These are phyloP conservation scores for Daedaleopsis nitida DNA, from an alignment of 768 basidiomycete genomes.

Conservation along the genomic window DNA sequence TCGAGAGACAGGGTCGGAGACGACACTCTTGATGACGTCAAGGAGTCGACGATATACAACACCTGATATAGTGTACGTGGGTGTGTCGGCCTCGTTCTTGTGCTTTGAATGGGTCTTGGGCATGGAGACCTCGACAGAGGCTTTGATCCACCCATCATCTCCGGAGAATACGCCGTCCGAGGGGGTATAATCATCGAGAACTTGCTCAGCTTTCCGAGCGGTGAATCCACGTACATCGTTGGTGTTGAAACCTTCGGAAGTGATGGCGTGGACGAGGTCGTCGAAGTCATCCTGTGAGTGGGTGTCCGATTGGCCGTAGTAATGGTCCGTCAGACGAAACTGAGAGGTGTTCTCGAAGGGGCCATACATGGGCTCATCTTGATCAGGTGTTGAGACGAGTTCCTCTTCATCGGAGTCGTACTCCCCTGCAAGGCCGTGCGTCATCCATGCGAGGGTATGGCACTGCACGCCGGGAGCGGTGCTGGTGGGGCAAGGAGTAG, in stretches of 20 bases:
- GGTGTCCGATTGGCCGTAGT: conserved; percentile 24
- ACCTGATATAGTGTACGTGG: conserved; percentile 30
- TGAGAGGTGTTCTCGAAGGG: conserved; percentile 19
- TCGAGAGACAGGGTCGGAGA: background rate
- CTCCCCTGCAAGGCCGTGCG: background rate
- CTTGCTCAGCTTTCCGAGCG: background rate
- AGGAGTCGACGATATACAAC: conserved; percentile 29
- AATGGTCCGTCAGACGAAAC: conserved; percentile 33
- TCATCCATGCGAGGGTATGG: background rate
- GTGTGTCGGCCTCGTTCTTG: conserved; percentile 29
- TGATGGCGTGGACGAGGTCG: conserved; percentile 21
- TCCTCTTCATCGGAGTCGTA: background rate
- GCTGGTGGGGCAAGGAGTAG: too few relatives aligned
- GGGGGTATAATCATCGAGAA: conserved; percentile 18
- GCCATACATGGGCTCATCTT: background rate
- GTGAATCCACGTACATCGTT: background rate
- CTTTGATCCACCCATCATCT: conserved; percentile 19
- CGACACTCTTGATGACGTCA: background rate
- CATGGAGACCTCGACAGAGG: conserved; percentile 24
- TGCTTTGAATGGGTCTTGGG: conserved; percentile 16
- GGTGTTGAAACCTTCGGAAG: background rate
- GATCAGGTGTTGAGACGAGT: background rate
- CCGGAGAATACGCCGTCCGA: conserved; percentile 1
- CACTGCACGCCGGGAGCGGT: background rate
- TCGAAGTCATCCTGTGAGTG: conserved; percentile 33